Evolutionary conservation across 352 stramenopile species (phyloP).

Genomic region (Globisporangium okanoganense): DNA sequence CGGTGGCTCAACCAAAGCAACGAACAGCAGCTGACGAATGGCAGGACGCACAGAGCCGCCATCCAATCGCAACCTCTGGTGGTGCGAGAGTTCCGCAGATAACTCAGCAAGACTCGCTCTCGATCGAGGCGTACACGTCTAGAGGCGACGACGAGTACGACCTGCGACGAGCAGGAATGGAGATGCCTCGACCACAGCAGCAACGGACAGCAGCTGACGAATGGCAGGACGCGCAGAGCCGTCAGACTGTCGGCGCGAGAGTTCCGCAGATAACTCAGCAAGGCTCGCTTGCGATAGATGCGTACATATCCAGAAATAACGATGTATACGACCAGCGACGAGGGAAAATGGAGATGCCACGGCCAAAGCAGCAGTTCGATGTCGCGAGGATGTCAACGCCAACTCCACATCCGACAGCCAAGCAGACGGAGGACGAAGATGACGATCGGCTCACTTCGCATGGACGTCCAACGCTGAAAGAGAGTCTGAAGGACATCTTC

Average conservation of each 20-base stretch:
- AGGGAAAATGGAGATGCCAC: too few relatives aligned
- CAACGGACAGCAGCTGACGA: too few relatives aligned
- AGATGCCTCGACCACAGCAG: slow-evolving; percentile 11
- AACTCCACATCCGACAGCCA: background rate
- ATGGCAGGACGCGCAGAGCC: too few relatives aligned
- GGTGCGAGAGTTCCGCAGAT: background rate
- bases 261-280: too few relatives aligned
- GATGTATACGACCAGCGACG: too few relatives aligned
- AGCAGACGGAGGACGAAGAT: background rate
- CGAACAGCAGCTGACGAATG: slow-evolving; percentile 5
- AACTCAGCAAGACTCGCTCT: background rate
- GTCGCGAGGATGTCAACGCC: too few relatives aligned
- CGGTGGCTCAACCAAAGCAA: background rate
- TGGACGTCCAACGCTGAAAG: slow-evolving; percentile 25
- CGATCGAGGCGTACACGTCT: slow-evolving; percentile 12
- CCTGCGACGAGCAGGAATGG: background rate
- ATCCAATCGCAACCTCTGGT: background rate
- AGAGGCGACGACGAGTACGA: background rate
- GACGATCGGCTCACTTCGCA: background rate
- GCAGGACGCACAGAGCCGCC: background rate
- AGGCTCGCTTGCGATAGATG: too few relatives aligned
- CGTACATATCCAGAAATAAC: too few relatives aligned
- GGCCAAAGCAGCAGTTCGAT: too few relatives aligned
- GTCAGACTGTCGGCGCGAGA: too few relatives aligned
- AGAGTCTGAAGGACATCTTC: slow-evolving; percentile 37